Base-by-base conservation (phyloP, 2,329 filamentous ascomycete species). In the Coniella lustricola region DNA sequence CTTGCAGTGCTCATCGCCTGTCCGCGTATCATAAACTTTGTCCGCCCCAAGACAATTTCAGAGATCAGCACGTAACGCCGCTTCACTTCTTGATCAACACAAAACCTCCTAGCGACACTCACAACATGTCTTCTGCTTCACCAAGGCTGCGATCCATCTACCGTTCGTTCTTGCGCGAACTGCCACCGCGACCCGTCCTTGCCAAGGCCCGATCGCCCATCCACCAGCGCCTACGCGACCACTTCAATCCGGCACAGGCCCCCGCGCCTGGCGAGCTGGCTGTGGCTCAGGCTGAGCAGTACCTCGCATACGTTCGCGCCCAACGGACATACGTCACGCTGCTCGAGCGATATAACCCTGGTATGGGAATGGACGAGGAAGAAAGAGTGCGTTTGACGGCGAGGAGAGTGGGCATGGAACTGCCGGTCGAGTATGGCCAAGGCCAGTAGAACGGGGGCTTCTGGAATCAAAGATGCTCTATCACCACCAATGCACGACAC, bases 261-360 rank as follows among this genome's bases (percentile, higher is more conserved):
- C 25, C 33, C 8, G 29, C 36, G 58, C 44, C 60, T 48, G 47
- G 57, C 52, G 44, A 64, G 55, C 62, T 56, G 22, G 53, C 55
- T 33, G 54, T 56, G 38, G 54, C 57, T 43, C 61, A 87, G 56
- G 84, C 81, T n/a, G 81, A 88, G 55, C 89, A 97, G 66, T 81
- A 89, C 56, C 68, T 90, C 21, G 77, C 81, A 49, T 97, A 95
- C 64, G 75, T 93, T 17, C 80, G 81, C 58, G 84, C 90, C n/a
- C 93, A 98, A 72, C 76, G 90, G 45, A 79, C 80, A 63, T 96
- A 97, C 65, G 77, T 81, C 21, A 84, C 81, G 14, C 70, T 97
- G 37, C 66, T 97, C 33, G 90, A 96, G 68, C 77, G 90, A 58
- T 97, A 98, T 69, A 97, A 97, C 66, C 90, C 90, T 0, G 90